Conservation (phyloP, 352 stramenopile genomes). For the Globisporangium paddicum region DNA sequence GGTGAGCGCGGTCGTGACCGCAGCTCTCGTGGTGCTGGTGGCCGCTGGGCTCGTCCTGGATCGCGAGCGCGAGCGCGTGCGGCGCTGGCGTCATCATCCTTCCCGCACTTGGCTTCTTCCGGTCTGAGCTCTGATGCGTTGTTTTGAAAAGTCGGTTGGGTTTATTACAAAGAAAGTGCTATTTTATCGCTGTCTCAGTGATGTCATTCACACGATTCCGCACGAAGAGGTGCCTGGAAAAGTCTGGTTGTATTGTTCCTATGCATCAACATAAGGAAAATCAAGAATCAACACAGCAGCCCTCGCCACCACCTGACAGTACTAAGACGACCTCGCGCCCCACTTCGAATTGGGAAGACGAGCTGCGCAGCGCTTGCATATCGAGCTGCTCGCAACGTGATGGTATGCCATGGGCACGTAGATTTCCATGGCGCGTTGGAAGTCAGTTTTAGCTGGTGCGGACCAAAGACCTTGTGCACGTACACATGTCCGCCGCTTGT, state of each 20-base stretch:
- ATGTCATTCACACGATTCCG: too few species aligned
- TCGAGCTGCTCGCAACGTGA: not conserved
- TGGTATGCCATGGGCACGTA: not conserved
- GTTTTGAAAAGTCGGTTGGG: too few species aligned
- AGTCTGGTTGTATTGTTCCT: not conserved
- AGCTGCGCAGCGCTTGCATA: not conserved
- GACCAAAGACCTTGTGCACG: not conserved
- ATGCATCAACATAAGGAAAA: too few species aligned
- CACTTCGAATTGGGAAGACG: not conserved
- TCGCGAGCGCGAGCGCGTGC: not conserved
- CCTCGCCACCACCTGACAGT: not conserved
- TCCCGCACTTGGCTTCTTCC: not conserved
- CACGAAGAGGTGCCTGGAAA: not conserved
- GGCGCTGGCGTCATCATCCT: not conserved
- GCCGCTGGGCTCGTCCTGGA: not conserved
- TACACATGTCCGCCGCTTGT: not conserved
- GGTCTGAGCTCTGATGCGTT: too few species aligned
- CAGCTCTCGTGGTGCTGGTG: slow-evolving; percentile 1
- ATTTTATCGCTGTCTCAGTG: not conserved
- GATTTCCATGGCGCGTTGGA: not conserved
- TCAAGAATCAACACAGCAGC: not conserved
- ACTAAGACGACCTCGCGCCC: not conserved
- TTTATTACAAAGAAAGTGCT: too few species aligned
- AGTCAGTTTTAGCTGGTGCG: not conserved
- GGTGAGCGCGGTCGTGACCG: slow-evolving; percentile 10